Percentiles rank a stretch among this genome's conserved stretches.
Conservation (phyloP, 1,284 basidiomycete genomes). For the Ustilago sp. region DNA sequence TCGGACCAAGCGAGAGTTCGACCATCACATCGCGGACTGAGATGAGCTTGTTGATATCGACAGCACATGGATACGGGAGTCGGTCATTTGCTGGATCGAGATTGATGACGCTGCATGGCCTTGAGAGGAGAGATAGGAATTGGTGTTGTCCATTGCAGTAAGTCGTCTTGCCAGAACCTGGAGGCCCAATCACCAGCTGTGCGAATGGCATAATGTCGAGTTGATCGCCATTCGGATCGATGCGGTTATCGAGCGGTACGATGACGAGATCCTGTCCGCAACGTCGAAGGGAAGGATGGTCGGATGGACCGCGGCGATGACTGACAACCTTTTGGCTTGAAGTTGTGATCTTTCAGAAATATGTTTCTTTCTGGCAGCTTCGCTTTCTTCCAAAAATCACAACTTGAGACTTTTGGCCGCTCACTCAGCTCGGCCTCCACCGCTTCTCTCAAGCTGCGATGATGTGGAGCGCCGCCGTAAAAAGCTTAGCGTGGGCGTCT, state of each 20-base stretch:
- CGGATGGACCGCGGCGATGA: neutral
- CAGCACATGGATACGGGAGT: slow-evolving; percentile 88
- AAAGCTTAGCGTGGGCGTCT: slow-evolving; percentile 16
- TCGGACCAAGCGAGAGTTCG: slow-evolving; percentile 87
- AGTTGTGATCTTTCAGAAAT: slow-evolving; percentile 4
- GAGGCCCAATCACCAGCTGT: slow-evolving; percentile 61
- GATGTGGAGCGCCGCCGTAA: slow-evolving; percentile 7
- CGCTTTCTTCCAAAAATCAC: slow-evolving; percentile 3
- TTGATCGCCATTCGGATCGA: neutral
- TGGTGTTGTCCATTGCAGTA: slow-evolving; percentile 66
- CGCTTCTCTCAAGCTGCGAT: neutral
- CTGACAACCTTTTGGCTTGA: neutral
- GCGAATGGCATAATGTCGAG: slow-evolving; percentile 51
- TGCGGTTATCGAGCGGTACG: neutral
- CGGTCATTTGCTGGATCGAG: slow-evolving; percentile 93
- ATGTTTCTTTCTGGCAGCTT: slow-evolving; percentile 9
- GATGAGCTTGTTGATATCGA: slow-evolving; percentile 88
- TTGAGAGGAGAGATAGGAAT: slow-evolving; percentile 84
- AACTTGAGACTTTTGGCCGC: slow-evolving; percentile 2
- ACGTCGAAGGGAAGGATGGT: slow-evolving; percentile 1
- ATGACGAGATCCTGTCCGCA: neutral
- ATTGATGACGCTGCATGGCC: slow-evolving; percentile 90
- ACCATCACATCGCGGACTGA: slow-evolving; percentile 90
- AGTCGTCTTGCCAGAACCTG: slow-evolving; percentile 66
- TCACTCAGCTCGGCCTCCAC: slow-evolving; percentile 4